phyloP scores from a whole-genome alignment of 2,329 filamentous ascomycete species.

The Xylariomycetidae sp. region DNA sequence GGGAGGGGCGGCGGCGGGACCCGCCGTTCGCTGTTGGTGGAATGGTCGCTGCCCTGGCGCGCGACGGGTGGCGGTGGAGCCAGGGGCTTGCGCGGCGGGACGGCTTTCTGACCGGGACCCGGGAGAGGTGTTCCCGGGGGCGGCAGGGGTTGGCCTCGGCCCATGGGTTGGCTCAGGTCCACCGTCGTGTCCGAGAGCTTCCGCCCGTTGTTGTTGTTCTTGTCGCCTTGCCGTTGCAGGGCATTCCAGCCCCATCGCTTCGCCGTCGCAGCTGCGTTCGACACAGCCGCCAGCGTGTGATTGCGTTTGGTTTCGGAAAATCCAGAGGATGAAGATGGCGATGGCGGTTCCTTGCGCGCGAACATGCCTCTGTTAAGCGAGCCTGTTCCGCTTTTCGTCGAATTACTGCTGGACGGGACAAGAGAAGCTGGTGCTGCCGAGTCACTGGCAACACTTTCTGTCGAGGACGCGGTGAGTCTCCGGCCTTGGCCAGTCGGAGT shows the following conservation, averaged over 20 bases:
- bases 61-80: conserved; percentile 16
- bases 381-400: conserved; percentile 21
- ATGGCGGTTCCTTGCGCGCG: conserved; percentile 20
- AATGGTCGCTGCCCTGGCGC: conserved; percentile 15
- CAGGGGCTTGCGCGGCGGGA: conserved; percentile 23
- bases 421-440: conserved; percentile 14
- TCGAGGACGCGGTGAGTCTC: conserved; percentile 25
- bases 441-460: conserved; percentile 18
- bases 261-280: conserved; percentile 27
- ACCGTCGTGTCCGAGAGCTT: conserved; percentile 25
- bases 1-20: conserved; percentile 24
- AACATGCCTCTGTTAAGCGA: conserved; percentile 24
- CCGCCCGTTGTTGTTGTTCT: conserved; percentile 19
- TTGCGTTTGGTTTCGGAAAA: conserved; percentile 18
- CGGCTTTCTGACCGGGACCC: conserved; percentile 21
- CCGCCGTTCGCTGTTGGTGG: conserved; percentile 21
- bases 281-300: conserved; percentile 25
- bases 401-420: conserved; percentile 18
- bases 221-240: conserved; percentile 25
- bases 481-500: conserved; percentile 19
- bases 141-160: conserved; percentile 27
- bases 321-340: conserved; percentile 14
- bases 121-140: conserved; percentile 28
- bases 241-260: conserved; percentile 29
- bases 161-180: conserved; percentile 29